Evolutionary conservation across 2,329 filamentous ascomycete genomes (phyloP).

Genomic region (Coleophoma cylindrospora): DNA sequence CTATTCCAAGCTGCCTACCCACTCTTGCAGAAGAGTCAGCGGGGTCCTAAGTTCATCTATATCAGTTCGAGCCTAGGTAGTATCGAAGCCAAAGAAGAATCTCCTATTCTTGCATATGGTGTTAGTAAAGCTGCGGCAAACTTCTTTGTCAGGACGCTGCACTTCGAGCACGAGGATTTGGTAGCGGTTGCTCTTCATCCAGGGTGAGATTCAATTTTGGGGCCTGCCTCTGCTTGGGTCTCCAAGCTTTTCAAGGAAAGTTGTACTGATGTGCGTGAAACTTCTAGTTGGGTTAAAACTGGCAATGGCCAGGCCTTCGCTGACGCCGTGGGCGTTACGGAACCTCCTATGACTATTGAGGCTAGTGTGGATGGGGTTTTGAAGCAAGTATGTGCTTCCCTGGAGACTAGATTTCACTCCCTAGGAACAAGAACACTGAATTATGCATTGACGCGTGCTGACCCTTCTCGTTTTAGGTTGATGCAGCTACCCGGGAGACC

Average conservation of each 20-base stretch:
- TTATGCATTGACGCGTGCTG: no score
- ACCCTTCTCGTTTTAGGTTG: not conserved
- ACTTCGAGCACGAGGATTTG: slow-evolving; percentile 31
- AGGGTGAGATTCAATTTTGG: slow-evolving; percentile 12
- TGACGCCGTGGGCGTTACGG: slow-evolving; percentile 20
- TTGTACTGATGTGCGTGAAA: no score
- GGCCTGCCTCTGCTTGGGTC: not conserved
- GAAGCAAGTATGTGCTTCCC: slow-evolving; percentile 9
- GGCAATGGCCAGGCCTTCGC: slow-evolving; percentile 35
- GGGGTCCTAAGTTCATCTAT: slow-evolving; percentile 31
- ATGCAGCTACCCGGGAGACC: not conserved
- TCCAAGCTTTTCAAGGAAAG: no score
- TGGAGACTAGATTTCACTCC: no score
- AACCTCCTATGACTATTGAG: slow-evolving; percentile 30
- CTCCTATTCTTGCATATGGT: slow-evolving; percentile 32
- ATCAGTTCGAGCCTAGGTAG: slow-evolving; percentile 25
- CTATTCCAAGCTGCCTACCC: slow-evolving; percentile 38
- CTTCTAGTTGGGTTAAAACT: slow-evolving; percentile 31
- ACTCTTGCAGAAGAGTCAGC: slow-evolving; percentile 29
- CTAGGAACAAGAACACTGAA: no score
- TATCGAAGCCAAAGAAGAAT: slow-evolving; percentile 13
- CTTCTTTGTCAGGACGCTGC: slow-evolving; percentile 29
- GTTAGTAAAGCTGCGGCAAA: slow-evolving; percentile 35
- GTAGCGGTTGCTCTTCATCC: slow-evolving; percentile 26
- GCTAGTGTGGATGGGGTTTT: slow-evolving; percentile 28